Conservation (phyloP, 768 basidiomycete genomes). For the Mycena polygramma region DNA sequence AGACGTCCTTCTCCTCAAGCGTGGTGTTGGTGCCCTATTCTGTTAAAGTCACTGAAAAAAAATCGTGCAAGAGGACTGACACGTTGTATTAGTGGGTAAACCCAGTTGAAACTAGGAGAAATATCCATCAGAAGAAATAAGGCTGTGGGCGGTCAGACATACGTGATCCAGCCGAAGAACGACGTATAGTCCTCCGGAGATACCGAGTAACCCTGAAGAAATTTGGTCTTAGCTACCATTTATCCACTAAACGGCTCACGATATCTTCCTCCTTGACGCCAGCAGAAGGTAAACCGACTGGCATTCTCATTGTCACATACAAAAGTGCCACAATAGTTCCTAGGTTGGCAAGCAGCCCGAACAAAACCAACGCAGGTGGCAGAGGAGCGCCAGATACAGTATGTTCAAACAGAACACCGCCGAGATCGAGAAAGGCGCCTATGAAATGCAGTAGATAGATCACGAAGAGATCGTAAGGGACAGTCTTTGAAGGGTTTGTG, state of each 20-base stretch:
- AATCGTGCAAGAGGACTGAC: conserved; percentile 2
- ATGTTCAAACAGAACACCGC: conserved; percentile 24
- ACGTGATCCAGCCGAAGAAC: conserved; percentile 75
- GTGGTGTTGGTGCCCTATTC: conserved; percentile 62
- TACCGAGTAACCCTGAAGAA: conserved; percentile 60
- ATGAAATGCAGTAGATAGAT: conserved; percentile 38
- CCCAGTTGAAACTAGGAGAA: conserved; percentile 56
- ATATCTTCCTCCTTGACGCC: conserved; percentile 67
- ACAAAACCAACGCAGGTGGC: conserved; percentile 1
- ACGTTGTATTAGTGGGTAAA: conserved; percentile 71
- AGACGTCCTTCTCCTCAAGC: conserved; percentile 79
- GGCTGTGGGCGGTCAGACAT: not conserved
- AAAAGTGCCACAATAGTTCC: conserved; percentile 8
- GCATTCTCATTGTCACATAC: conserved; percentile 23
- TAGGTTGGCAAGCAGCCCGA: conserved; percentile 11
- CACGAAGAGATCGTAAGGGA: conserved; percentile 40
- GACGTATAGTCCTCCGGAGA: conserved; percentile 84
- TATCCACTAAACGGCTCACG: conserved; percentile 55
- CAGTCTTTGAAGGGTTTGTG: conserved; percentile 30
- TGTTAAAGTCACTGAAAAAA: not conserved
- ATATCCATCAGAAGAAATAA: not conserved
- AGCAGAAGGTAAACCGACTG: conserved; percentile 46
- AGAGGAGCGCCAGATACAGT: not conserved
- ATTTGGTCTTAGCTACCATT: not conserved
- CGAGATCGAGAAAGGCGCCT: conserved; percentile 33